phyloP scores from a whole-genome alignment of 371 early-diverging fungal genomes.

The Rhizomucor pusillus region DNA sequence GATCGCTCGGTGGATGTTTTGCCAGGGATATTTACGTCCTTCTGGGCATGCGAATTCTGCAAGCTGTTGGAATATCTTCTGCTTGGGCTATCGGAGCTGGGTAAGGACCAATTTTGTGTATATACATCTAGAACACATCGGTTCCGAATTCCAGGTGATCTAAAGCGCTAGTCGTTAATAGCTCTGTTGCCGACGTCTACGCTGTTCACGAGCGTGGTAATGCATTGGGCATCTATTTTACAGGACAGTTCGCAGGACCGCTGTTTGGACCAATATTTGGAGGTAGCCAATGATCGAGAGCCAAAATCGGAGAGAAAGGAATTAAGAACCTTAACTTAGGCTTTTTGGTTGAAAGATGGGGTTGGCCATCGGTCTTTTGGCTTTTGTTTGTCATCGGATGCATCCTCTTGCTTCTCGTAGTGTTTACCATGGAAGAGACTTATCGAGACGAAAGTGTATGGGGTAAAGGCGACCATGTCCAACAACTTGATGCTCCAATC shows the following conservation, averaged over 20 bases:
- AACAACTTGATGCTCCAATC: not conserved
- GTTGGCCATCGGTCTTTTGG: slow-evolving; percentile 30
- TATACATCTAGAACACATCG: too few species aligned
- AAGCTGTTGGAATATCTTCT: slow-evolving; percentile 78
- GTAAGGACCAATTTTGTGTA: slow-evolving; percentile 10
- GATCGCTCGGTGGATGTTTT: slow-evolving; percentile 68
- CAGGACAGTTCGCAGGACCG: slow-evolving; percentile 49
- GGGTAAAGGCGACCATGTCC: slow-evolving; percentile 19
- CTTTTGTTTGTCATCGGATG: slow-evolving; percentile 26
- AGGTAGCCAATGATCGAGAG: slow-evolving; percentile 4
- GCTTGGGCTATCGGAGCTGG: slow-evolving; percentile 75
- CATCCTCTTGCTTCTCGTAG: slow-evolving; percentile 14
- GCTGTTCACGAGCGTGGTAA: slow-evolving; percentile 46
- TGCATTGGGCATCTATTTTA: slow-evolving; percentile 51
- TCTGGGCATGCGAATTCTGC: slow-evolving; percentile 67
- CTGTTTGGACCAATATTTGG: slow-evolving; percentile 35
- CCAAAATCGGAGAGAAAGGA: too few species aligned
- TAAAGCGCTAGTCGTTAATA: slow-evolving; percentile 1
- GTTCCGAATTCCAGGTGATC: too few species aligned
- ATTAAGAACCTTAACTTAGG: slow-evolving; percentile 2
- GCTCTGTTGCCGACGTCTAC: slow-evolving; percentile 59
- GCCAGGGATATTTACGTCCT: slow-evolving; percentile 57
- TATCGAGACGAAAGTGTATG: slow-evolving; percentile 49
- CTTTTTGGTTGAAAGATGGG: slow-evolving; percentile 27
- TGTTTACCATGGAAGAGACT: slow-evolving; percentile 72